Percentiles rank a stretch among this genome's conserved stretches.
Conservation (phyloP, 1,139 yeast species). For the Hyphopichia fennica region DNA sequence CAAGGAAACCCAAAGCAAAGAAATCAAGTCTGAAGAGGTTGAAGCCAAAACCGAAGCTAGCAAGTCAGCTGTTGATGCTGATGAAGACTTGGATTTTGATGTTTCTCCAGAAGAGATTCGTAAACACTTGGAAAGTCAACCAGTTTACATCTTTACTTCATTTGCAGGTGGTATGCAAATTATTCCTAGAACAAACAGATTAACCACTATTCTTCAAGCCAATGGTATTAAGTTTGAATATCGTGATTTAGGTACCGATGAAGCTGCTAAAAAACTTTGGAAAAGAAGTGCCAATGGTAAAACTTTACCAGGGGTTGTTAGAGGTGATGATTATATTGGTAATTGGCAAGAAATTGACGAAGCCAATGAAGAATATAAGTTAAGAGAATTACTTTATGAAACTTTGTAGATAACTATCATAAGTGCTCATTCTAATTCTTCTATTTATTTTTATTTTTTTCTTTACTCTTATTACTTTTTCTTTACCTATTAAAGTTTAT, state of each 20-base stretch:
- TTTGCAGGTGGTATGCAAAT: conserved; percentile 88
- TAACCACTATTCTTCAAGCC: conserved; percentile 74
- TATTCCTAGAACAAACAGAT: conserved; percentile 75
- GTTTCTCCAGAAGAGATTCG: conserved; percentile 48
- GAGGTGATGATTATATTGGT: conserved; percentile 90
- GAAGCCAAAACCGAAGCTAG: neutral
- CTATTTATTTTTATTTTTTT: too few relatives aligned
- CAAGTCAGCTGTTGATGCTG: conserved; percentile 12
- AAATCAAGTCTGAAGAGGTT: neutral
- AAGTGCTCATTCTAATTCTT: too few relatives aligned
- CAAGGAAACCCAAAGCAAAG: neutral
- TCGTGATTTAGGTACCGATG: conserved; percentile 86
- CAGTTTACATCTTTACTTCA: conserved; percentile 80
- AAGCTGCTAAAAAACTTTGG: conserved; percentile 85
- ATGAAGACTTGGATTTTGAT: conserved; percentile 33
- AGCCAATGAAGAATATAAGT: conserved; percentile 79
- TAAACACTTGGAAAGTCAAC: conserved; percentile 49
- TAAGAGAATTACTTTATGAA: conserved; percentile 58
- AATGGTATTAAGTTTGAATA: conserved; percentile 67
- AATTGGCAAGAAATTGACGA: conserved; percentile 80
- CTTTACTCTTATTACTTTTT: too few relatives aligned
- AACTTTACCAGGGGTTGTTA: conserved; percentile 83
- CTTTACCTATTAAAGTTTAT: too few relatives aligned
- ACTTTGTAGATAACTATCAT: conserved; percentile 37
- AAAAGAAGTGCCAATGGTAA: conserved; percentile 74